These are phyloP conservation scores for Hypholoma sublateritium DNA, from an alignment of 768 basidiomycete species.

Conservation along the genomic window DNA sequence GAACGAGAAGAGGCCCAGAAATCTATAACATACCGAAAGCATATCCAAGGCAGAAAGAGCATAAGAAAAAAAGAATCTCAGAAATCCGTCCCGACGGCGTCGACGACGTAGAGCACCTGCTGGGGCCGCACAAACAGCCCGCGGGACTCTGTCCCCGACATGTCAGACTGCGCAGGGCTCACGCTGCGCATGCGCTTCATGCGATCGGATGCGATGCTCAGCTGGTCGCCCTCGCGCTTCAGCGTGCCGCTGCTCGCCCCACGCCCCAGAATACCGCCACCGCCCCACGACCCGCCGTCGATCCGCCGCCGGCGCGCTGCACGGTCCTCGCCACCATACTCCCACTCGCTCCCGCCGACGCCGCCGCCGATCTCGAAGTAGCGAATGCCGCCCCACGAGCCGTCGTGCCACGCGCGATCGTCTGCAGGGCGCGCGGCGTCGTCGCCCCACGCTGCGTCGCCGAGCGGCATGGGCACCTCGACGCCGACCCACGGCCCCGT, in stretches of 20 bases:
- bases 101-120: constrained; percentile 85
- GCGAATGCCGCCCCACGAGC: constrained; percentile 75
- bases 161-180: constrained; percentile 63
- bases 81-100: constrained; percentile 71
- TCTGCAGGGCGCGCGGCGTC: constrained; percentile 28
- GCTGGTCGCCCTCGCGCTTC: constrained; percentile 43
- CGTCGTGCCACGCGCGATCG: constrained; percentile 86
- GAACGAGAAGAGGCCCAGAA: not conserved
- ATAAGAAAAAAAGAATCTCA: constrained; percentile 26
- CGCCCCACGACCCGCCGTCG: constrained; percentile 24
- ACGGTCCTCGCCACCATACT: constrained; percentile 52
- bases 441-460: constrained; percentile 44
- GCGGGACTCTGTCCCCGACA: constrained; percentile 54
- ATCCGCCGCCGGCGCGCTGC: constrained; percentile 44
- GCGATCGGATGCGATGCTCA: constrained; percentile 54
- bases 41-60: not conserved
- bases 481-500: constrained; percentile 88
- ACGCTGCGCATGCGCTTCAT: constrained; percentile 73
- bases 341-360: constrained; percentile 55
- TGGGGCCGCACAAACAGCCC: constrained; percentile 85
- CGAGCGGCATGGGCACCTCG: constrained; percentile 68
- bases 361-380: constrained; percentile 75
- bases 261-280: constrained; percentile 5
- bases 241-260: constrained; percentile 22
- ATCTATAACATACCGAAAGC: not conserved